Percentiles rank a stretch among this genome's conserved stretches.
phyloP scores from a whole-genome alignment of 2,329 filamentous ascomycete genomes.

The Hymenoscyphus infarciens region DNA sequence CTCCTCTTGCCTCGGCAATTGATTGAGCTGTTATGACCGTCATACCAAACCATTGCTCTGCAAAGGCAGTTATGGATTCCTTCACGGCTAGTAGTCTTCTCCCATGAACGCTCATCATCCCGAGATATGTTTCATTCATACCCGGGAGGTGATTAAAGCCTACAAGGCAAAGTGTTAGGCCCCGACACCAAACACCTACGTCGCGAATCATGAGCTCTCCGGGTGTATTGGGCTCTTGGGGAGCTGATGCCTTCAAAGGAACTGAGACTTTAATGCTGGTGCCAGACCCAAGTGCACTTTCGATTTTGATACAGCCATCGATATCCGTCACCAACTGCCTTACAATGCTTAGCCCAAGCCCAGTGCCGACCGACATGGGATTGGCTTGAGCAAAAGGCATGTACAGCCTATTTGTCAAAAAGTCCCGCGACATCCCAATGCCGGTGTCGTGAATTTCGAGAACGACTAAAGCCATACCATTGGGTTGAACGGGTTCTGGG shows the following conservation, averaged over 20 bases:
- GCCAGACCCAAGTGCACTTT: conserved; percentile 48
- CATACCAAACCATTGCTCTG: conserved; percentile 26
- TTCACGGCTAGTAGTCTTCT: conserved; percentile 18
- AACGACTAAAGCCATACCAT: conserved; percentile 10
- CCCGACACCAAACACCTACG: conserved; percentile 15
- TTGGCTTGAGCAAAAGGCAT: conserved; percentile 60
- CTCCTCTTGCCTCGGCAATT: conserved; percentile 7
- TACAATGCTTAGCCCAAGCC: conserved; percentile 61
- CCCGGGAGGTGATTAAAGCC: conserved; percentile 22
- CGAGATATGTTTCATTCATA: conserved; percentile 15
- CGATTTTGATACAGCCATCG: conserved; percentile 55
- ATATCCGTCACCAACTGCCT: conserved; percentile 56
- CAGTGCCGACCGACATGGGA: conserved; percentile 50
- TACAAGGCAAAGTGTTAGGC: conserved; percentile 21
- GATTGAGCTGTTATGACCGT: conserved; percentile 15
- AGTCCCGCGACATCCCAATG: conserved; percentile 59
- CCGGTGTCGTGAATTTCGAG: conserved; percentile 58
- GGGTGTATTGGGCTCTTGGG: not conserved
- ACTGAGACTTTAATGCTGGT: conserved; percentile 51
- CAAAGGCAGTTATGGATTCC: conserved; percentile 18
- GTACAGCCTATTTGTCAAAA: conserved; percentile 53
- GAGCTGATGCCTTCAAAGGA: conserved; percentile 25
- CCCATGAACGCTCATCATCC: conserved; percentile 15
- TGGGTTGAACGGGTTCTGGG: not conserved
- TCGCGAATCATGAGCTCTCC: conserved; percentile 13